Percentiles rank a stretch among this genome's conserved stretches.
phyloP scores from a whole-genome alignment of 306 rosid genomes.

The Pyrus betulifolia region DNA sequence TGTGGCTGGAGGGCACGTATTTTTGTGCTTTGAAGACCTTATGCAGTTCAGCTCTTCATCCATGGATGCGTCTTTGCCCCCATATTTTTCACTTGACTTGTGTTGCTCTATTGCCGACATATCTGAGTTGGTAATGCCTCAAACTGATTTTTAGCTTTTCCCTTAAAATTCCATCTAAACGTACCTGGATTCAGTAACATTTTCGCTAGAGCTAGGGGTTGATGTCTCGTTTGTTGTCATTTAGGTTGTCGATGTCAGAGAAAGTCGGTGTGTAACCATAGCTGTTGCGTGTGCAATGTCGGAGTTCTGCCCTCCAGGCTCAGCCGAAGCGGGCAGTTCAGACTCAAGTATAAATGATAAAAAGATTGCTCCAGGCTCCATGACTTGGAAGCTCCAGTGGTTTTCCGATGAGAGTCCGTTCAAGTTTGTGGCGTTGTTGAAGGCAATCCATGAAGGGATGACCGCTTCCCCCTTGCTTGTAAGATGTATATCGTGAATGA shows the following conservation, averaged over 20 bases:
- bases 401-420: constrained; percentile 46
- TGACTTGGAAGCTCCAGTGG: constrained; percentile 69
- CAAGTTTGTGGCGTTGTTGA: constrained; percentile 65
- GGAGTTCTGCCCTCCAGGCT: constrained; percentile 21
- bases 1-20: constrained; percentile 51
- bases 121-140: constrained; percentile 56
- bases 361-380: constrained; percentile 21
- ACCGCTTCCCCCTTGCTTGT: constrained; percentile 41
- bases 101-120: constrained; percentile 60
- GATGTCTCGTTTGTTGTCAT: neutral
- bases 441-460: constrained; percentile 62
- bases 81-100: constrained; percentile 64
- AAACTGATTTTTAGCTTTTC: neutral
- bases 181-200: neutral
- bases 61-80: constrained; percentile 34
- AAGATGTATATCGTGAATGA: constrained; percentile 37
- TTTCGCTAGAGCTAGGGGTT: neutral
- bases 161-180: neutral
- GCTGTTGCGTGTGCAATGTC: constrained; percentile 35
- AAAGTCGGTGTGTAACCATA: constrained; percentile 41
- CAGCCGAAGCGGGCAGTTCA: constrained; percentile 22
- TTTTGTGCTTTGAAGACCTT: constrained; percentile 73
- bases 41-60: constrained; percentile 50
- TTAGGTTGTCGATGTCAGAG: constrained; percentile 60
- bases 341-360: constrained; percentile 18